Evolutionary conservation across 2,329 filamentous ascomycete genomes (phyloP).

Genomic region (Trichoderma guizhouense): DNA sequence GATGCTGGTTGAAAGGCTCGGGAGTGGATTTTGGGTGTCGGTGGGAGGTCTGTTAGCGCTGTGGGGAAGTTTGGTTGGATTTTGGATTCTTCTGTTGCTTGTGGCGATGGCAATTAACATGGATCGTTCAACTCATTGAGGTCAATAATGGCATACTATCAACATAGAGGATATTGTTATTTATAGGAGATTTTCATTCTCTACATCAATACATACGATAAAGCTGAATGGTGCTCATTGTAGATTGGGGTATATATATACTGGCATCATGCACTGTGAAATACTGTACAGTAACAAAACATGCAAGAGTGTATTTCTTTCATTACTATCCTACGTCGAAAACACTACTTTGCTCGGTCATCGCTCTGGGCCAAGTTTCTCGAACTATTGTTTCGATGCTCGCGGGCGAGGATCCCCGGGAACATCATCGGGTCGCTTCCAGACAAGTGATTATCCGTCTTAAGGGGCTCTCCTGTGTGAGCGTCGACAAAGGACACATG

Average conservation of each 20-base stretch:
- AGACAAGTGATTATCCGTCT: constrained; percentile 47
- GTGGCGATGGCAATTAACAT: neutral
- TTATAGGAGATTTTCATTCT: neutral
- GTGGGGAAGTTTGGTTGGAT: neutral
- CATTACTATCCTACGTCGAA: neutral
- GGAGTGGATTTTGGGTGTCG: neutral
- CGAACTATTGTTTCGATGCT: constrained; percentile 42
- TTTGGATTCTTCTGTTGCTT: neutral
- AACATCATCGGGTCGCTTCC: constrained; percentile 67
- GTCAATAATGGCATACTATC: neutral
- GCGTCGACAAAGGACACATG: neutral
- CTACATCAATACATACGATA: neutral
- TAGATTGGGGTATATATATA: neutral
- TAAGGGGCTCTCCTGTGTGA: constrained; percentile 31
- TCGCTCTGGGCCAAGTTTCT: constrained; percentile 28
- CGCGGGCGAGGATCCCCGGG: constrained; percentile 63
- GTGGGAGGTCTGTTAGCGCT: neutral
- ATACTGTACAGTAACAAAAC: neutral
- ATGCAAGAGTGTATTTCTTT: neutral
- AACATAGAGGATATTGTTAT: neutral
- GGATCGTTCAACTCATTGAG: neutral
- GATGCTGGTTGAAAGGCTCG: neutral
- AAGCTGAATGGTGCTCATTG: neutral
- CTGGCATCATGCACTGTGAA: neutral
- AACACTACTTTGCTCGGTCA: neutral